These are phyloP conservation scores for Pythium myriotylum DNA, from an alignment of 352 stramenopile genomes.

Conservation along the genomic window DNA sequence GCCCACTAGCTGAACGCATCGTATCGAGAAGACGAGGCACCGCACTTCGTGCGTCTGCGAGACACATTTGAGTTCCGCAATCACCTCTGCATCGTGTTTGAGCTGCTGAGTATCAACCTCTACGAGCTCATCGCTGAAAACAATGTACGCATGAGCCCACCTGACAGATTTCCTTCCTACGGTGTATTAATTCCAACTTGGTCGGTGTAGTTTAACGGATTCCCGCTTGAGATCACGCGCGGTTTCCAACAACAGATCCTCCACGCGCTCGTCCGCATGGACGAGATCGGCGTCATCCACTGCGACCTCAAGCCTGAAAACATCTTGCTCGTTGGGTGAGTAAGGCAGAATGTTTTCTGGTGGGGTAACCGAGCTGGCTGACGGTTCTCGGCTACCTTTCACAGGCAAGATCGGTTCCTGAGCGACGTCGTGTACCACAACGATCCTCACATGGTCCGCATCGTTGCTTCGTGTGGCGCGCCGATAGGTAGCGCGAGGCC, in stretches of 20 bases:
- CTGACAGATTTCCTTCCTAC: neutral
- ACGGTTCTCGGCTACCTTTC: neutral
- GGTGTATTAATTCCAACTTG: neutral
- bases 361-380: neutral
- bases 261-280: constrained; percentile 72
- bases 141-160: constrained; percentile 42
- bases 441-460: constrained; percentile 8
- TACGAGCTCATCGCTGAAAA: constrained; percentile 95
- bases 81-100: constrained; percentile 96
- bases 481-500: neutral
- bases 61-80: constrained; percentile 91
- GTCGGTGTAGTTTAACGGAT: constrained; percentile 53
- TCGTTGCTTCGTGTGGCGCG: neutral
- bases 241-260: constrained; percentile 95
- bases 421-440: constrained; percentile 24
- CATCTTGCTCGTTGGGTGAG: constrained; percentile 49
- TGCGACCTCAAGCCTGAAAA: constrained; percentile 43
- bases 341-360: constrained; percentile 30
- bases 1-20: constrained; percentile 33
- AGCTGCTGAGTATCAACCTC: constrained; percentile 92
- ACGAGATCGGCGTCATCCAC: constrained; percentile 57
- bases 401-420: constrained; percentile 83
- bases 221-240: constrained; percentile 89
- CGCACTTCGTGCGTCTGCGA: constrained; percentile 86
- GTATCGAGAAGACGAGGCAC: constrained; percentile 32